Percentiles rank a stretch among this genome's conserved stretches.
phyloP scores from a whole-genome alignment of 805 yeast genomes.

The Saccharomyces jurei region DNA sequence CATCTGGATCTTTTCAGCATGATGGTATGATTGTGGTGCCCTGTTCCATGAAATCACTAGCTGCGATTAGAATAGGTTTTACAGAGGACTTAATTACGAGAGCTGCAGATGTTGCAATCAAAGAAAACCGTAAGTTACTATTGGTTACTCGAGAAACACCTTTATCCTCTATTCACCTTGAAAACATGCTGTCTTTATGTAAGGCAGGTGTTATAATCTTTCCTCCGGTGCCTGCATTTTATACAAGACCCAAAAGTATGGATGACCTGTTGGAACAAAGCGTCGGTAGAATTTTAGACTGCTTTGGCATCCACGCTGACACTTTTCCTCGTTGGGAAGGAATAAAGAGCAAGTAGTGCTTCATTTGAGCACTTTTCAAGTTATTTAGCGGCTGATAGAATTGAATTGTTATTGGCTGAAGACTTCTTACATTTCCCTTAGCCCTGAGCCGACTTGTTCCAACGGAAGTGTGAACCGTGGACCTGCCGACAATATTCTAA shows the following conservation, averaged over 20 bases:
- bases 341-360: constrained; percentile 1
- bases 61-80: constrained; percentile 24
- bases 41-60: constrained; percentile 26
- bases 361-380: not conserved
- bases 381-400: not conserved
- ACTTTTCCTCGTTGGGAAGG: constrained; percentile 27
- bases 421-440: not conserved
- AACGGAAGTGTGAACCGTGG: not conserved
- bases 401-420: not conserved
- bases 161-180: constrained; percentile 24
- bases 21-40: constrained; percentile 30
- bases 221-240: constrained; percentile 28
- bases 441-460: not conserved
- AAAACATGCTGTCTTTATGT: constrained; percentile 21
- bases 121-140: constrained; percentile 20
- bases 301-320: constrained; percentile 19
- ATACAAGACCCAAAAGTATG: constrained; percentile 20
- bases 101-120: constrained; percentile 27
- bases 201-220: constrained; percentile 19
- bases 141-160: constrained; percentile 27
- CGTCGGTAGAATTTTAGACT: constrained; percentile 21
- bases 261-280: constrained; percentile 24
- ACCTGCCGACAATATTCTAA: not conserved
- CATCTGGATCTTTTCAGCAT: constrained; percentile 25
- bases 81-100: constrained; percentile 25